Evolutionary conservation across 192 early-diverging fungal genomes (phyloP), one percentile per base, ranked within the genome.

Genomic region (Helicostylum pulchrum): DNA sequence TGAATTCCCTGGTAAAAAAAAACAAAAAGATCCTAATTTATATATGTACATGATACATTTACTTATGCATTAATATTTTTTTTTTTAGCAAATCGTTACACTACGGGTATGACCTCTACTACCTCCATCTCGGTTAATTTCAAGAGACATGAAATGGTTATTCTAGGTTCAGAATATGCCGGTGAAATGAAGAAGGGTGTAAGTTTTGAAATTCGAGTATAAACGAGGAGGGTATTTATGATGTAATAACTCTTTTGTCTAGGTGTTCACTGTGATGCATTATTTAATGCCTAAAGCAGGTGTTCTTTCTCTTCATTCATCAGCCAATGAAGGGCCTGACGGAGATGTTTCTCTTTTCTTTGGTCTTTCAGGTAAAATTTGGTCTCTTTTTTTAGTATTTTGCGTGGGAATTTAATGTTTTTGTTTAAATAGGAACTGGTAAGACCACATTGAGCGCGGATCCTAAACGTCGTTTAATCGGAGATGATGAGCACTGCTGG

Each of bases 141-240:
- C 65, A 87, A 90, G 68, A 88, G 91, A 72, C 73, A 77, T 47
- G 93, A 99, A 79, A 95, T 99, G 93, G 92, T 99, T 34, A 99
- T 99, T 60, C 84, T 99, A 47, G 96, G 96, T 36, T 93, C 94
- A 56, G 91, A 97, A 77, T 99, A 99, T 70, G 96, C 96, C 56
- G 96, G 96, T 58, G 96, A 99, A 81, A 99, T 99, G 96, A 99
- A 99, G 80, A 99, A 99, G 87, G 96, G 96, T 68, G 79, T 88
- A 69, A 68, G 68, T 72, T 39, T n/a, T 82, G 61, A 68, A 68
- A 68, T 32, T 31, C n/a, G n/a, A n/a, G n/a, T n/a, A 53, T 57
- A 53, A 45, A 11, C 47, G 39, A n/a, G n/a, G 48, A 49, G 36
- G 50, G 34, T 11, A 1, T n/a, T 36, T n/a, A 6, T 30, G 17